A percentile compares a stretch with the other conserved stretches of the same genome.
Conservation (phyloP, 257 asterid species). For the Rehmannia glutinosa region DNA sequence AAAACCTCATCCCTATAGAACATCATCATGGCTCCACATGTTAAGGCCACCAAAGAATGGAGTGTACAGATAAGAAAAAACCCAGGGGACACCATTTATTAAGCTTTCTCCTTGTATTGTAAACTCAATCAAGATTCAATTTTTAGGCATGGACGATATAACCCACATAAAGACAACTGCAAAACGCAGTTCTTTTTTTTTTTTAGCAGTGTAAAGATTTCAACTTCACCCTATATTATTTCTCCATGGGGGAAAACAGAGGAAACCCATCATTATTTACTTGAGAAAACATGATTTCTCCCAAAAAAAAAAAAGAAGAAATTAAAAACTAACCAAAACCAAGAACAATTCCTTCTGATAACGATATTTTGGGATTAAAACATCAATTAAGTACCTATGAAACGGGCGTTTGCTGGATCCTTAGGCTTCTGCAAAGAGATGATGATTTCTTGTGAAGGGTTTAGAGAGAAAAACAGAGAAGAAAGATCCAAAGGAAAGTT, state of each 20-base stretch:
- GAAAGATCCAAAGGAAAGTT: conserved; percentile 24
- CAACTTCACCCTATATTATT: not conserved
- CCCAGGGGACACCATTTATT: conserved; percentile 63
- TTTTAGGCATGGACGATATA: conserved; percentile 19
- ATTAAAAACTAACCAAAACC: not conserved
- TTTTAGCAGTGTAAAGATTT: not conserved
- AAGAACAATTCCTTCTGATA: not conserved
- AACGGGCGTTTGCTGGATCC: conserved; percentile 15
- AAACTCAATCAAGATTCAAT: conserved; percentile 22
- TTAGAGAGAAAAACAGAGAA: not conserved
- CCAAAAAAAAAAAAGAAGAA: not conserved
- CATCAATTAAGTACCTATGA: conserved; percentile 25
- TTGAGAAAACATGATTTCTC: conserved; percentile 13
- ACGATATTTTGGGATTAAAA: conserved; percentile 15
- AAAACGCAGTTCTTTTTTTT: conserved; percentile 5
- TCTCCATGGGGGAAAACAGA: not conserved
- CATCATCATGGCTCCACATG: conserved; percentile 85
- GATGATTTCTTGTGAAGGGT: not conserved
- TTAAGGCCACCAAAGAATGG: conserved; percentile 74
- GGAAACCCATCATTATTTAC: conserved; percentile 14
- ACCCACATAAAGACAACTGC: conserved; percentile 19
- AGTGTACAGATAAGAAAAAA: conserved; percentile 68
- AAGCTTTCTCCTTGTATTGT: not conserved
- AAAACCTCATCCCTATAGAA: conserved; percentile 59
- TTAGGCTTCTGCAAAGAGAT: conserved; percentile 3